Evolutionary conservation across 75 land plant species (phyloP), one percentile per base, ranked within the genome.

Genomic region (Adiantum capillusveneris): DNA sequence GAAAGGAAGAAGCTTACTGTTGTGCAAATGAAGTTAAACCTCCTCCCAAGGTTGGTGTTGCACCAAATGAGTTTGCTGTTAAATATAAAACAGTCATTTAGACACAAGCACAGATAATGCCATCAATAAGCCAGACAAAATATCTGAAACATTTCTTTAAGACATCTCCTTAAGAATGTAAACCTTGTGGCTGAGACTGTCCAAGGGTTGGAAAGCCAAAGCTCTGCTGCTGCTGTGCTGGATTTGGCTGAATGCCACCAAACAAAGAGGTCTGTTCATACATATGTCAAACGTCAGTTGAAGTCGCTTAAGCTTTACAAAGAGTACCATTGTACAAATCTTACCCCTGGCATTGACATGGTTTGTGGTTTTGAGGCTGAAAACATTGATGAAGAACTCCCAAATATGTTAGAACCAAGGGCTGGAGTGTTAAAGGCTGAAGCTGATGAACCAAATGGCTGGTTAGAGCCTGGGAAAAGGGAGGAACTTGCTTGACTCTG

Each of bases 121-220:
- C 37, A 34, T 34, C 37, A 34, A 5, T 34, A 5, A 9, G 7
- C 37, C 3, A 34, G 37, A 5, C 3, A 34, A 34, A 34, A 34
- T 34, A n/a, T n/a, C n/a, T n/a, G n/a, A n/a, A n/a, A n/a, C n/a
- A n/a, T n/a, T n/a, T n/a, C n/a, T n/a, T n/a, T n/a, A n/a, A n/a
- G n/a, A n/a, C n/a, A n/a, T n/a, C n/a, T n/a, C n/a, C n/a, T n/a
- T n/a, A n/a, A n/a, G n/a, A n/a, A n/a, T n/a, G n/a, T n/a, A n/a
- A n/a, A 34, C 37, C 56, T 73, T 77, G 77, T 63, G 70, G 67
- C 59, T 79, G 88, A 13, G 75, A 16, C 68, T 69, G 77, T 12
- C 76, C 74, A 50, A 79, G 73, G 58, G 57, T 74, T 1, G 71
- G 55, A 65, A 82, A 79, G 30, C 74, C 43, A 73, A 79, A 76